Evolutionary conservation across 148 eudicot species (phyloP), one percentile per base, ranked within the genome.

Genomic region (Camellia sinensis): DNA sequence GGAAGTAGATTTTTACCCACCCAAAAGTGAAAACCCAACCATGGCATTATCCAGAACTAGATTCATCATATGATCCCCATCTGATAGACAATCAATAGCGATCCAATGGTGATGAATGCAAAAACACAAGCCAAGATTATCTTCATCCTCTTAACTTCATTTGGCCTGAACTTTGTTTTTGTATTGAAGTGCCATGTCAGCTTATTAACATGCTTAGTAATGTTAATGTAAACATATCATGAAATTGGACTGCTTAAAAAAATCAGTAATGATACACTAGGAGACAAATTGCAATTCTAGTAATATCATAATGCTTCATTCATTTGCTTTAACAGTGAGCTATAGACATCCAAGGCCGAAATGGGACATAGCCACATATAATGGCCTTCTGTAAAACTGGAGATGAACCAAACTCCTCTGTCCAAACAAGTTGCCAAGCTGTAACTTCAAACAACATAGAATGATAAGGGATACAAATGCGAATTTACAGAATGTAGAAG

Each of bases 351-450:
- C 87, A 92, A 59, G 97, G 87, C 68, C 97, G 88, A 64, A 95
- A 73, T 67, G 97, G 99, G 59, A 97, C 99, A 82, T 95, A 95
- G 65, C 87, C 99, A 82, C 61, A 87, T 73, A 92, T 80, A 17
- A 93, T 84, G 77, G 94, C 94, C 85, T 95, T 95, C 45, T 29
- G 29, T 29, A 29, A 29, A 29, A 29, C 29, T 29, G 93, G 88
- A 41, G 89, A 84, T 37, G 88, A 74, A 41, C 93, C 86, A 65
- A 95, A 80, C 83, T 89, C 84, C 59, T 88, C 93, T 82, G 80
- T 83, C 89, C 21, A n/a, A 52, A 89, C 78, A 73, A 97, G 98
- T 46, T 86, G 93, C 97, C 98, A 95, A 52, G 98, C 97, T 79
- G 97, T 93, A 88, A 93, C 98, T 76, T 88, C 93, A 52, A 66